These are phyloP conservation scores for Ophiostoma montium DNA, from an alignment of 2,329 filamentous ascomycete genomes.

Conservation along the genomic window DNA sequence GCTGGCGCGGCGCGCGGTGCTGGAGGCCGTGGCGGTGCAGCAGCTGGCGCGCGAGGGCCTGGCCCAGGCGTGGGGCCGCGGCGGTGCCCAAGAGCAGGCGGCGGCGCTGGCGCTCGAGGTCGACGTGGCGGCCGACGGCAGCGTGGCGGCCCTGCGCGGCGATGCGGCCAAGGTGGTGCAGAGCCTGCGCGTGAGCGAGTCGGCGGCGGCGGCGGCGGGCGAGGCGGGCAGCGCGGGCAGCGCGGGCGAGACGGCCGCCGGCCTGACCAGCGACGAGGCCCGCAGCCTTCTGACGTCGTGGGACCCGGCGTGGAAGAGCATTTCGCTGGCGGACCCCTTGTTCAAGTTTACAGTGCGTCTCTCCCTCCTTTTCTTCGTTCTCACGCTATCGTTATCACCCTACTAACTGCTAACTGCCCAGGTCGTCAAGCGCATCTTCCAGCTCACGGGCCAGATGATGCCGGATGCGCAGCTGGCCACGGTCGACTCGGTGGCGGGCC, in stretches of 20 bases:
- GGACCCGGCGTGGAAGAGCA: slow-evolving; percentile 41
- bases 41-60: slow-evolving; percentile 15
- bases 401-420: slow-evolving; percentile 24
- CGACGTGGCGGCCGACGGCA: slow-evolving; percentile 26
- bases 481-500: slow-evolving; percentile 36
- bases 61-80: slow-evolving; percentile 19
- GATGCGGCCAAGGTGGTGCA: slow-evolving; percentile 20
- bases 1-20: slow-evolving; percentile 33
- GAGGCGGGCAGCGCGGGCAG: too few relatives aligned
- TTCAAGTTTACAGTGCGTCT: slow-evolving; percentile 61
- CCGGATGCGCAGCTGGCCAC: slow-evolving; percentile 53
- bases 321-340: slow-evolving; percentile 40
- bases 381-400: too few relatives aligned
- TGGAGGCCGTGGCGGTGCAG: slow-evolving; percentile 35
- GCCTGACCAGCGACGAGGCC: slow-evolving; percentile 23
- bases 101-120: slow-evolving; percentile 25
- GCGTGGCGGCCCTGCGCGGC: slow-evolving; percentile 17
- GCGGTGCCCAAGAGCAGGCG: slow-evolving; percentile 22
- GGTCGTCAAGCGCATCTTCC: slow-evolving; percentile 68
- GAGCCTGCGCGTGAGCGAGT: slow-evolving; percentile 14
- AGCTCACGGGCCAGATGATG: slow-evolving; percentile 65
- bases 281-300: slow-evolving; percentile 29
- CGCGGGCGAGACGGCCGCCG: too few relatives aligned
- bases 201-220: slow-evolving; percentile 8
- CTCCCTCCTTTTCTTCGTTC: background rate